Percentiles rank a stretch among this genome's conserved stretches.
Conservation (phyloP, 306 rosid species). For the Heteromeles arbutifolia region DNA sequence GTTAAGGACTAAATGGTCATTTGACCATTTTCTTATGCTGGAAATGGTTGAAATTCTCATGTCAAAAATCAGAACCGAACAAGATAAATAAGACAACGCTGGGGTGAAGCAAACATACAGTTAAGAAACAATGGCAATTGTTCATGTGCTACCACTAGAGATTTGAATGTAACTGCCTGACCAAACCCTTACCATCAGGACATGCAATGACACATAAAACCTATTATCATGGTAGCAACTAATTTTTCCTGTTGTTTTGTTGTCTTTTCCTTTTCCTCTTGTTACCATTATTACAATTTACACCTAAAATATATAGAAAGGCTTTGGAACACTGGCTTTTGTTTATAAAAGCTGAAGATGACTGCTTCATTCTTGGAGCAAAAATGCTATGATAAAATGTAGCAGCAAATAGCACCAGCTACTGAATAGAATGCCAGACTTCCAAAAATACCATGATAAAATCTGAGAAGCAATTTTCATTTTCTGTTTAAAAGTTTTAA, state of each 20-base stretch:
- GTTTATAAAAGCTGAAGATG: neutral
- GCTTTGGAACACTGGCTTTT: neutral
- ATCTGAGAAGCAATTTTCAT: neutral
- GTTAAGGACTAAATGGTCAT: too few species aligned
- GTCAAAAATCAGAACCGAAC: neutral
- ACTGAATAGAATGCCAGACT: too few species aligned
- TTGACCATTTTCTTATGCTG: neutral
- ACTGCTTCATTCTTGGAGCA: neutral
- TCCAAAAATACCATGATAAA: too few species aligned
- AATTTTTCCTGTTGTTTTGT: neutral
- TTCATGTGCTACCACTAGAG: neutral
- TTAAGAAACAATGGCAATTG: neutral
- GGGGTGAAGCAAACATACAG: neutral
- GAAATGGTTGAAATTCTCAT: neutral
- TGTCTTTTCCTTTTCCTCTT: neutral
- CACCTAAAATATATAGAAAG: neutral
- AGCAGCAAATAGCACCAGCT: too few species aligned
- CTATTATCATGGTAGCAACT: neutral
- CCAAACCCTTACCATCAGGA: neutral
- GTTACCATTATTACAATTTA: neutral
- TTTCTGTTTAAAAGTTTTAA: neutral
- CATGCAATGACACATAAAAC: neutral
- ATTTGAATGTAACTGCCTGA: neutral
- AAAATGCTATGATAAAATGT: too few species aligned
- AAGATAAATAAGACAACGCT: neutral